Percentiles rank a stretch among this genome's conserved stretches.
Conservation (phyloP, 1,284 basidiomycete species). For the Cryptococcus sp. region DNA sequence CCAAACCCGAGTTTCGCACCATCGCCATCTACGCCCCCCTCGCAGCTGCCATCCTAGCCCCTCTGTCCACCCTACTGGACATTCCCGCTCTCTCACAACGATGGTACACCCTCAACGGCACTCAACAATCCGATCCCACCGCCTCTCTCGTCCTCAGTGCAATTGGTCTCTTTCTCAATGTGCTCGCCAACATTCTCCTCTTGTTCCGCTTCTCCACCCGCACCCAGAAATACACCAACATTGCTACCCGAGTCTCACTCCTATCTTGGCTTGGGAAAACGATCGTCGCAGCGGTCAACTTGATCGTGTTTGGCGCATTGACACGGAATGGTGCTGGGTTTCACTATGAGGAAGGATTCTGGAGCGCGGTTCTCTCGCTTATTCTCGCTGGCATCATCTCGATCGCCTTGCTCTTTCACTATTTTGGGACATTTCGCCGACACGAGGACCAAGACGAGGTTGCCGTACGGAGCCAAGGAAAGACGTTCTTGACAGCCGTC, state of each 20-base stretch:
- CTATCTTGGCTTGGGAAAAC: constrained; percentile 48
- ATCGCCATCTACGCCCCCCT: constrained; percentile 40
- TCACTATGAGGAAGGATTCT: constrained; percentile 46
- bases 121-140: constrained; percentile 30
- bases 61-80: constrained; percentile 47
- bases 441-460: constrained; percentile 8
- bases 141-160: constrained; percentile 45
- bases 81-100: constrained; percentile 49
- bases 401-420: constrained; percentile 43
- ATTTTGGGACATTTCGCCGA: constrained; percentile 33
- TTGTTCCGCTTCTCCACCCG: constrained; percentile 46
- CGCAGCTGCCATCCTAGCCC: constrained; percentile 46
- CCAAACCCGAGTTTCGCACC: neutral
- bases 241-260: constrained; percentile 31
- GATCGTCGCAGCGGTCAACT: constrained; percentile 45
- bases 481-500: constrained; percentile 48
- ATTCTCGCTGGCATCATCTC: constrained; percentile 44
- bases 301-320: constrained; percentile 32
- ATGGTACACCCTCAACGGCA: constrained; percentile 39
- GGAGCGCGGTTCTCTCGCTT: constrained; percentile 47
- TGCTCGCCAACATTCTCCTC: constrained; percentile 48
- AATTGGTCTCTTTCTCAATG: constrained; percentile 46
- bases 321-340: constrained; percentile 35
- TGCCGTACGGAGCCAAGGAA: constrained; percentile 39
- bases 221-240: constrained; percentile 29